phyloP scores from a whole-genome alignment of 2,329 filamentous ascomycete species.

The Aurifilum marmelostoma region DNA sequence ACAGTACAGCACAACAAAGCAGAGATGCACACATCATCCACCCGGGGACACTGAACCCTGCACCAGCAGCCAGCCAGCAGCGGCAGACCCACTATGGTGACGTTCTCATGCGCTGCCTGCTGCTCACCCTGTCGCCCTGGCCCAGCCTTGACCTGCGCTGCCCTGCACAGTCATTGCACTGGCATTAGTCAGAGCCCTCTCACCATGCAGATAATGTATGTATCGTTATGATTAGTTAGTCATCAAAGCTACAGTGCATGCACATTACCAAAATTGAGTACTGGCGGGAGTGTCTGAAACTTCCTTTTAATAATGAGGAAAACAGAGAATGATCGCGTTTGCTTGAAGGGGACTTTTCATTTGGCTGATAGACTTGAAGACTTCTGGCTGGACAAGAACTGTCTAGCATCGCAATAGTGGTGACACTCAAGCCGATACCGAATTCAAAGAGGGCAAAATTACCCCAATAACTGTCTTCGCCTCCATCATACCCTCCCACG shows the following conservation, averaged over 20 bases:
- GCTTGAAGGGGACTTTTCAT: background rate
- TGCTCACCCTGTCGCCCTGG: constrained; percentile 6
- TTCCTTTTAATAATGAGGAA: no score
- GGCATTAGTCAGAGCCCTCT: background rate
- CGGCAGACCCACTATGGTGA: constrained; percentile 16
- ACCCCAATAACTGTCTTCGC: background rate
- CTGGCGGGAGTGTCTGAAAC: background rate
- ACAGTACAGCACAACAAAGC: background rate
- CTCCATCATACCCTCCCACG: background rate
- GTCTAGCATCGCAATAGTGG: background rate
- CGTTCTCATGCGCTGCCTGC: constrained; percentile 19
- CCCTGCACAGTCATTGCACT: background rate
- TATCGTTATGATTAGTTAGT: background rate
- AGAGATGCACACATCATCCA: background rate
- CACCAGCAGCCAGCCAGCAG: constrained; percentile 4
- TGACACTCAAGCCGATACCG: background rate
- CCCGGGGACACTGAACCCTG: constrained; percentile 11
- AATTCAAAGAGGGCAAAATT: background rate
- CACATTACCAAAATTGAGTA: background rate
- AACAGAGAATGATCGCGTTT: no score
- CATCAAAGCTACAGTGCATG: background rate
- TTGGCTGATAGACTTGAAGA: background rate
- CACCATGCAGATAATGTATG: no score
- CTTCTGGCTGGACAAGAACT: background rate
- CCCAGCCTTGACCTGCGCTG: background rate